These are phyloP conservation scores for Perkinsus olseni DNA, from an alignment of 169 alveolate genomes.

Conservation along the genomic window DNA sequence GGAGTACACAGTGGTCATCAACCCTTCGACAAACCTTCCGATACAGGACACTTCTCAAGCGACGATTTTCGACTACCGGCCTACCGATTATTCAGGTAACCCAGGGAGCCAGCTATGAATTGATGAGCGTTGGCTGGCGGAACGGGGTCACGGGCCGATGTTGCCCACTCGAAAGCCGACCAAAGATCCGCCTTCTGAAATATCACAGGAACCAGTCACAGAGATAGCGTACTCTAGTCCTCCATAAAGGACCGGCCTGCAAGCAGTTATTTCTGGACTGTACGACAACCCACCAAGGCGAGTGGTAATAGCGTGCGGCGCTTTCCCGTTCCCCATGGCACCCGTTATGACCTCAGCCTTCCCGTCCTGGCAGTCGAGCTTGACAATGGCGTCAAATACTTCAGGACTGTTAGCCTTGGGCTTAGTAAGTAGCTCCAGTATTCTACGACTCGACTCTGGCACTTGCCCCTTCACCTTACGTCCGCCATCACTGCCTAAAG, in stretches of 20 bases:
- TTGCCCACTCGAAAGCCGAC: not conserved
- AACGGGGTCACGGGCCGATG: not conserved
- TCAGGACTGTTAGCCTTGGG: not conserved
- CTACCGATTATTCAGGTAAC: not conserved
- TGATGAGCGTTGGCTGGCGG: not conserved
- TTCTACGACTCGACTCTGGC: not conserved
- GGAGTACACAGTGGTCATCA: not conserved
- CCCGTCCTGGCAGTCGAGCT: not conserved
- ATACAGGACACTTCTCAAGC: not conserved
- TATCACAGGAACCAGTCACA: not conserved
- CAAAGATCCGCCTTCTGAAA: not conserved
- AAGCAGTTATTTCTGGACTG: not conserved
- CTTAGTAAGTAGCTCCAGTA: not conserved
- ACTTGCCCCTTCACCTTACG: not conserved
- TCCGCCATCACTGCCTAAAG: not conserved
- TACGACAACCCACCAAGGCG: not conserved
- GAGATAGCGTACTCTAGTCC: too few relatives aligned
- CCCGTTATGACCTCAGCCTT: not conserved
- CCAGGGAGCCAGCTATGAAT: not conserved
- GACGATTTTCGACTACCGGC: not conserved
- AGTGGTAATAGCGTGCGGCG: not conserved
- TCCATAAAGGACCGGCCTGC: too few relatives aligned
- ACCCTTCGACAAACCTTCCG: not conserved
- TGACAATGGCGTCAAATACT: not conserved
- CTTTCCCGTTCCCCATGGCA: not conserved